Evolutionary conservation across 805 yeast species (phyloP).

Genomic region (Blastobotrys chiropterorum): DNA sequence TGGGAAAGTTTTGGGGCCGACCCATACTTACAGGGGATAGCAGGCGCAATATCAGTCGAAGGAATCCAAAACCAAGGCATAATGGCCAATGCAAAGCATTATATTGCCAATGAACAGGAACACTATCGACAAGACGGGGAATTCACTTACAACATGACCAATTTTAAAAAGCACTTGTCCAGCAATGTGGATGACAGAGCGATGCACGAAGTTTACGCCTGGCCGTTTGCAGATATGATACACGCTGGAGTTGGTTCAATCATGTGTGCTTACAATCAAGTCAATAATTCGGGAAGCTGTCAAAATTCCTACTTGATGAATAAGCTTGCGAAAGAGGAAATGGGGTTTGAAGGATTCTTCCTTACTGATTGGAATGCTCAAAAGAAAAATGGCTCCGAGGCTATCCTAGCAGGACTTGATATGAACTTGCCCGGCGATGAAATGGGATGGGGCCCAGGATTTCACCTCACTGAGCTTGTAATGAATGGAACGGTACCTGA

Average conservation of each 20-base stretch:
- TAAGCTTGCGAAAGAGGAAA: constrained; percentile 49
- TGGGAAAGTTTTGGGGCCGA: constrained; percentile 61
- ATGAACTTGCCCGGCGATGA: constrained; percentile 66
- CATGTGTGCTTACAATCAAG: constrained; percentile 52
- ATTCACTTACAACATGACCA: background rate
- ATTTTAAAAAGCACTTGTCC: constrained; percentile 36
- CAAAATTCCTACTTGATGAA: constrained; percentile 51
- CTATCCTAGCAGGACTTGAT: constrained; percentile 49
- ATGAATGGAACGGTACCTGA: constrained; percentile 51
- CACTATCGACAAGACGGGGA: constrained; percentile 45
- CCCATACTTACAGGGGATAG: constrained; percentile 52
- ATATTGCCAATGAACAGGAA: constrained; percentile 51
- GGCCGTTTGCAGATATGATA: constrained; percentile 62
- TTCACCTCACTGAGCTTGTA: constrained; percentile 48
- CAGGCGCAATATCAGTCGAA: constrained; percentile 44
- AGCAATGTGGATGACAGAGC: constrained; percentile 53
- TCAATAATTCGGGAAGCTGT: constrained; percentile 52
- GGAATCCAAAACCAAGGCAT: constrained; percentile 56
- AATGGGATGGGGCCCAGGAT: constrained; percentile 39
- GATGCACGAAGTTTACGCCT: constrained; percentile 52
- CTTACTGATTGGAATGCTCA: constrained; percentile 56
- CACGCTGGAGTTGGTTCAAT: constrained; percentile 53
- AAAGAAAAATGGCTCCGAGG: constrained; percentile 48
- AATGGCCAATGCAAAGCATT: constrained; percentile 48
- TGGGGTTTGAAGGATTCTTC: constrained; percentile 61